Conservation (phyloP, 257 asterid genomes). For the Apocynum venetum region DNA sequence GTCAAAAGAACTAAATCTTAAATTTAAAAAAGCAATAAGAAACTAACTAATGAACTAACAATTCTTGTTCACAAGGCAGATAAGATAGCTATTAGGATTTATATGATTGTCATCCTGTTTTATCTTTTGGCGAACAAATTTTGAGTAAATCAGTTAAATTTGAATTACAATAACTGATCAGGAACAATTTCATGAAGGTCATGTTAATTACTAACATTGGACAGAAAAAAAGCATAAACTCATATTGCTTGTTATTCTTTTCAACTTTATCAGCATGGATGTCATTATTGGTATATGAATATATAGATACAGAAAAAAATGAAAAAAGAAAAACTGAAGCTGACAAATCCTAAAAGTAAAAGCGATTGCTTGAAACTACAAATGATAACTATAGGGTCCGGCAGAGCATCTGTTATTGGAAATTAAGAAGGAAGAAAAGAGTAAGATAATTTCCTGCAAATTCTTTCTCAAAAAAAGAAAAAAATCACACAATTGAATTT, state of each 20-base stretch:
- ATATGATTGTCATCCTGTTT: neutral
- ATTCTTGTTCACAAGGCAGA: neutral
- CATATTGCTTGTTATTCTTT: too few relatives aligned
- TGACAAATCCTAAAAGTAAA: too few relatives aligned
- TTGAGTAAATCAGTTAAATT: neutral
- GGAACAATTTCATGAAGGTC: neutral
- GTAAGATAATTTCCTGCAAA: neutral
- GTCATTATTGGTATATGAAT: too few relatives aligned
- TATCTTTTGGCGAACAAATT: too few relatives aligned
- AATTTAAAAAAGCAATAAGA: neutral
- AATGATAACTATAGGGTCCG: neutral
- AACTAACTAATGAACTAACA: neutral
- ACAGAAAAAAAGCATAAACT: neutral
- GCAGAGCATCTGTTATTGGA: neutral
- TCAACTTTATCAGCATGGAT: too few relatives aligned
- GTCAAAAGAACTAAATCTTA: neutral
- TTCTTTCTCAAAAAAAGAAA: neutral
- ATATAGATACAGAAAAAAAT: too few relatives aligned
- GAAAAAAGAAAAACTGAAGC: too few relatives aligned
- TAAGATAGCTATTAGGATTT: neutral
- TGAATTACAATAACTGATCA: too few relatives aligned
- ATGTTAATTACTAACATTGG: neutral
- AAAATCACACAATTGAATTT: neutral
- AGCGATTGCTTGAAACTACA: neutral
- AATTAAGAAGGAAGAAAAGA: neutral